A percentile compares a stretch with the other conserved stretches of the same genome.
These are phyloP conservation scores for Caloboletus firmus DNA, from an alignment of 1,284 basidiomycete genomes.

Conservation along the genomic window DNA sequence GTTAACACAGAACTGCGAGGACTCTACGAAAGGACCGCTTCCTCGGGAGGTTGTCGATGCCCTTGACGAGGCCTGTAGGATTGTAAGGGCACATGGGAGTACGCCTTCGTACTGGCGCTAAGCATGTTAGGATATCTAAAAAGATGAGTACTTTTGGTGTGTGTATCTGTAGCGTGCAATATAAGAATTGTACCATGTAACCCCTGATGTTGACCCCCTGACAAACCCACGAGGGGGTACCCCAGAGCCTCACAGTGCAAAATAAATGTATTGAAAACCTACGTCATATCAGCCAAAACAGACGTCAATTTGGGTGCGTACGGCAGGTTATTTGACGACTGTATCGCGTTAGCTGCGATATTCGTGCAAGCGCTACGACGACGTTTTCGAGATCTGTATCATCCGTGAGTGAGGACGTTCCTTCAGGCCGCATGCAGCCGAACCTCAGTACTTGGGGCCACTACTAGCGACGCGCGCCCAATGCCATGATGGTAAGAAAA, in stretches of 20 bases:
- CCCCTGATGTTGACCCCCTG: not conserved
- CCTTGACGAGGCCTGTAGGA: slow-evolving; percentile 50
- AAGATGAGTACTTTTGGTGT: not conserved
- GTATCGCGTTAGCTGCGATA: not conserved
- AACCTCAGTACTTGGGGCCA: not conserved
- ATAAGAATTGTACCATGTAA: not conserved
- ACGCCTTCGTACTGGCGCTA: slow-evolving; percentile 53
- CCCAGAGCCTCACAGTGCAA: not conserved
- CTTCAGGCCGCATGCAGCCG: not conserved
- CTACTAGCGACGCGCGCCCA: not conserved
- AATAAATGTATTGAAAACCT: too few species aligned
- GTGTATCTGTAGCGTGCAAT: not conserved
- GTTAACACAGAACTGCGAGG: slow-evolving; percentile 39
- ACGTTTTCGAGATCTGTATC: not conserved
- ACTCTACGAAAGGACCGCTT: slow-evolving; percentile 49
- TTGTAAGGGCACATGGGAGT: slow-evolving; percentile 41
- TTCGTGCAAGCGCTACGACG: not conserved
- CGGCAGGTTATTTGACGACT: not conserved
- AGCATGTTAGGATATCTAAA: slow-evolving; percentile 11
- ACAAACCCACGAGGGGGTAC: not conserved
- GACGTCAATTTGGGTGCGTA: not conserved
- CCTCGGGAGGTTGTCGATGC: slow-evolving; percentile 50
- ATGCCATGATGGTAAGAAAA: not conserved
- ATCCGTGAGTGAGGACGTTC: too few species aligned
- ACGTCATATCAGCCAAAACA: not conserved